Evolutionary conservation across 352 stramenopile species (phyloP), one percentile per base, ranked within the genome.

Genomic region (Phytopythium cucurbitacearum): DNA sequence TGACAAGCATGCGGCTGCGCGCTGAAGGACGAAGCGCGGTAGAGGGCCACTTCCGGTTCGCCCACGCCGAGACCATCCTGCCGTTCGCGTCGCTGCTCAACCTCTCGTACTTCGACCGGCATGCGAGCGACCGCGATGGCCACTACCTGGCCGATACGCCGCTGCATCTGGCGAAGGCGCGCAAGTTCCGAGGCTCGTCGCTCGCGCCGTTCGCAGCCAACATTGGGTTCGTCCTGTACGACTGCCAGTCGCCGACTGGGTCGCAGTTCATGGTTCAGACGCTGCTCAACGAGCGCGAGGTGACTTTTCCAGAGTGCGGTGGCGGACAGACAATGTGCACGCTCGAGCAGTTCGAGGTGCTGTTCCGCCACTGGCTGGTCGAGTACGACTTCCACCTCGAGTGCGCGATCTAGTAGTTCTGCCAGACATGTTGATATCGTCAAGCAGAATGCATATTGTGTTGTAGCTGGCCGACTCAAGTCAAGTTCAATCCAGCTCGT

Each of bases 1-100:
- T 89, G 21, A 56, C 40, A 12, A 73, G 70, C 0, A 86, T 94
- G 78, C 67, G 72, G 13, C 45, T 64, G 47, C 66, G 69, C 7
- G 59, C 77, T 7, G 15, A 72, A 11, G 62, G 73, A 1, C 43
- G 59, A 3, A 81, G 44, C 42, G 40, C 65, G 1, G 52, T 88
- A 1, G 62, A 85, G 49, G 81, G 76, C 37, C 71, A 86, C 43
- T 94, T 94, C 52, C 81, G 81, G n/a, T 94, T 94, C 61, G 84
- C 84, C 0, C 84, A 94, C 50, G 84, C 84, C 5, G 84, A 94
- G 65, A 94, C 84, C 16, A 87, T 94, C 57, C 41, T 94, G 36
- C 84, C 84, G 34, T 52, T 94, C 15, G 72, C 74, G 9, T 81
- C 80, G 43, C 71, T 94, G 15, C 65, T 94, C 34, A 87, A 91